A percentile compares a stretch with the other conserved stretches of the same genome.
Conservation (phyloP, 192 early-diverging fungal genomes). For the Entomortierella beljakovae region DNA sequence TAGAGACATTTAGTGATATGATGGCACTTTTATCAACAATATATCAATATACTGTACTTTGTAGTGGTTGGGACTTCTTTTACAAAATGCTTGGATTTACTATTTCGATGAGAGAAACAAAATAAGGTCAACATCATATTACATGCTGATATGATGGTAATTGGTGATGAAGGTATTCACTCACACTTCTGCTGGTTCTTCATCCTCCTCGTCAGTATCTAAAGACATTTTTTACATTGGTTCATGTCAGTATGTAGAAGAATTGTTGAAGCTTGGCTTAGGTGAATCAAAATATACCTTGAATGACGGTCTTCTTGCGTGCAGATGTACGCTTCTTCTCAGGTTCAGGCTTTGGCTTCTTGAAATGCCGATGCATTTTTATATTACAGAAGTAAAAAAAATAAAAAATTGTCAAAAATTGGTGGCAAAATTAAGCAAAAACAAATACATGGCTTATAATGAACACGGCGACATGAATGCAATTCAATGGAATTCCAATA, state of each 20-base stretch:
- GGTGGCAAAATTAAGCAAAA: conserved; percentile 49
- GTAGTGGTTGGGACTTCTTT: neutral
- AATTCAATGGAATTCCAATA: no score
- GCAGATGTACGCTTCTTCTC: conserved; percentile 23
- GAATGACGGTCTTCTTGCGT: conserved; percentile 34
- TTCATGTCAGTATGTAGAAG: neutral
- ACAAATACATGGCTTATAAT: no score
- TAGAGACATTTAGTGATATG: no score
- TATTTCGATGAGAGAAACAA: conserved; percentile 7
- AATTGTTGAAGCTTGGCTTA: no score
- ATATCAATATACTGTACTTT: conserved; percentile 12
- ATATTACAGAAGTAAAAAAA: neutral
- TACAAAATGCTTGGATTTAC: conserved; percentile 44
- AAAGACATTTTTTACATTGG: neutral
- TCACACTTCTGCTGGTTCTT: conserved; percentile 27
- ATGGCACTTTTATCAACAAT: no score
- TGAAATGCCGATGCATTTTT: neutral
- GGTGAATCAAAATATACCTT: conserved; percentile 13
- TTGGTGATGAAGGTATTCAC: conserved; percentile 2
- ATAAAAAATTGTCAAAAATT: conserved; percentile 14
- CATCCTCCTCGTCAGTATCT: conserved; percentile 45
- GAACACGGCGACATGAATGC: no score
- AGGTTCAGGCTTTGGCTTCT: conserved; percentile 23
- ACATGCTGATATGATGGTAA: no score
- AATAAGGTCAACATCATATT: neutral